Evolutionary conservation across 2,329 filamentous ascomycete species (phyloP).

Genomic region (Sclerotinia subarctica): DNA sequence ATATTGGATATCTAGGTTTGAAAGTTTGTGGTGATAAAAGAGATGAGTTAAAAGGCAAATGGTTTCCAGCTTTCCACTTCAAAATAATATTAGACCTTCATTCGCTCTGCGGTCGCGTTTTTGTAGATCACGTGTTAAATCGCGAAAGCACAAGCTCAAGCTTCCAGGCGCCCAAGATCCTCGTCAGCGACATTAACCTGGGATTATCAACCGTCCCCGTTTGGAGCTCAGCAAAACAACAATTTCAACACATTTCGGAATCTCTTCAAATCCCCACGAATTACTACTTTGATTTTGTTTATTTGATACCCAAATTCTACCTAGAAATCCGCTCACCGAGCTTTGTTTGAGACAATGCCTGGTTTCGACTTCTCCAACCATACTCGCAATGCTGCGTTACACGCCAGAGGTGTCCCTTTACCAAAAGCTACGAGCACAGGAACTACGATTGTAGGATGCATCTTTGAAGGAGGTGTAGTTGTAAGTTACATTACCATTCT

Average conservation of each 20-base stretch:
- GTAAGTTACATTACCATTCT: constrained; percentile 48
- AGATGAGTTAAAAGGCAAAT: neutral
- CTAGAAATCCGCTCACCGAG: constrained; percentile 23
- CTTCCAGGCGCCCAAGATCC: constrained; percentile 21
- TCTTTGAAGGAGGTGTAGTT: constrained; percentile 95
- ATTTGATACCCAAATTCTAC: constrained; percentile 1
- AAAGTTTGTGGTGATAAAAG: neutral
- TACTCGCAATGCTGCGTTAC: constrained; percentile 96
- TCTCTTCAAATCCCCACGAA: neutral
- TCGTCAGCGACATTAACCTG: constrained; percentile 23
- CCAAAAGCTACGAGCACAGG: constrained; percentile 98
- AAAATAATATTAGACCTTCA: constrained; percentile 7
- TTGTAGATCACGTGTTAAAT: constrained; percentile 17
- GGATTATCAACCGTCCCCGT: constrained; percentile 4
- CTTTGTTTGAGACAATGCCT: constrained; percentile 62
- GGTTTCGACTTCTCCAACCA: constrained; percentile 99
- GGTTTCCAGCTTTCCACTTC: neutral
- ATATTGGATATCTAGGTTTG: neutral
- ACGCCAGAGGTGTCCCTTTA: constrained; percentile 87
- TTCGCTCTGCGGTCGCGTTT: constrained; percentile 16
- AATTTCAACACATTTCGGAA: constrained; percentile 10
- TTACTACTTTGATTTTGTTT: neutral
- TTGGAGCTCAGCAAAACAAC: constrained; percentile 16
- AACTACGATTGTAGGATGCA: constrained; percentile 97
- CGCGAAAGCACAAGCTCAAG: constrained; percentile 20